These are phyloP conservation scores for Murraya paniculata DNA, from an alignment of 345 rosid species.

Conservation along the genomic window DNA sequence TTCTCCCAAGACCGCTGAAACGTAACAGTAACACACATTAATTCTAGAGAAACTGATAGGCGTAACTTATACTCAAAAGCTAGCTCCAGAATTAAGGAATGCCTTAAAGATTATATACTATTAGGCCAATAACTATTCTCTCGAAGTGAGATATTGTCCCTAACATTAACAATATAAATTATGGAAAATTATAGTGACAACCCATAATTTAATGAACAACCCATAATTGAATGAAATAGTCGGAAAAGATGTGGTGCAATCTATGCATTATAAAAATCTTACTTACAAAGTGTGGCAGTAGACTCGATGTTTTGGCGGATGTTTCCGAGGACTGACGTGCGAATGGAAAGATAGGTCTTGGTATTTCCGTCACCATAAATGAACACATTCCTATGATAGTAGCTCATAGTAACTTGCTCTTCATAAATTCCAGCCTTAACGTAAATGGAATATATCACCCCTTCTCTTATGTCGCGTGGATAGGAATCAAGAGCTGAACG, in stretches of 20 bases:
- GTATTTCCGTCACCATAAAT: slow-evolving; percentile 59
- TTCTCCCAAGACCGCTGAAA: slow-evolving; percentile 51
- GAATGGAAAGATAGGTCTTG: slow-evolving; percentile 41
- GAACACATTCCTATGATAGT: slow-evolving; percentile 27
- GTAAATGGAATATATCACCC: slow-evolving; percentile 34
- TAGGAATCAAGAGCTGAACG: slow-evolving; percentile 38
- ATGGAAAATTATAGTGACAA: too few species aligned
- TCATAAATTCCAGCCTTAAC: slow-evolving; percentile 53
- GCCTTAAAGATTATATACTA: too few species aligned
- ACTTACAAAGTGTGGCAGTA: slow-evolving; percentile 43
- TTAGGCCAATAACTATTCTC: too few species aligned
- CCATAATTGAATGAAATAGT: too few species aligned
- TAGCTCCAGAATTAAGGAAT: too few species aligned
- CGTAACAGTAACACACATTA: background rate
- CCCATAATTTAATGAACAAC: too few species aligned
- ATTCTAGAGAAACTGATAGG: too few species aligned
- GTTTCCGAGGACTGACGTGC: slow-evolving; percentile 9
- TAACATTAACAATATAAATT: too few species aligned
- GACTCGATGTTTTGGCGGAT: slow-evolving; percentile 12
- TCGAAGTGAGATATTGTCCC: too few species aligned
- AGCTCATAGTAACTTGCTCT: slow-evolving; percentile 31
- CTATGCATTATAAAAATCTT: background rate
- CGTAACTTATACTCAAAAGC: too few species aligned
- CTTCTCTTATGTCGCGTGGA: slow-evolving; percentile 26
- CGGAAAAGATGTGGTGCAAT: too few species aligned